Evolutionary conservation across 2,329 filamentous ascomycete species (phyloP), one percentile per base, ranked within the genome.

Genomic region (Paraconiothyrium sp.): DNA sequence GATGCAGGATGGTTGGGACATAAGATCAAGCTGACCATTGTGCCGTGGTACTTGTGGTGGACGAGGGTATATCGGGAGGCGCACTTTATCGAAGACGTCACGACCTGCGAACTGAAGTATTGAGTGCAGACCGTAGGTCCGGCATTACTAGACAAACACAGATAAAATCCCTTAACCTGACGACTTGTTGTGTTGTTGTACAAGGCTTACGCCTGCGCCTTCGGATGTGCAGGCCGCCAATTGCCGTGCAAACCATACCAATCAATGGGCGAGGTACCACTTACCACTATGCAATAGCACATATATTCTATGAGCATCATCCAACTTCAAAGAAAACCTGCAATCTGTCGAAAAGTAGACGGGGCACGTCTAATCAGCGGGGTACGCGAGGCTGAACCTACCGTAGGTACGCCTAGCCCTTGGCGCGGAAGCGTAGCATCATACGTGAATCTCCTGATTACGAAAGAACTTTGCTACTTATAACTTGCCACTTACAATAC

Each of bases 31-130:
- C 81, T 78, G 48, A 78, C 75, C 58, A 65, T 83, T 48, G 75
- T 82, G n/a, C 80, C 81, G 48, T 83, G 80, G 81, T 83, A 79
- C 72, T 63, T 83, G 61, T 83, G 80, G 80, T 82, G 79, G 72
- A 80, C 80, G 30, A 77, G 72, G 57, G 62, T 61, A 1, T 73
- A 77, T 52, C 67, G 80, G 20, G 79, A 82, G 70, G 77, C 76
- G 69, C 80, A 82, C 66, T 83, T 83, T 60, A 70, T 80, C 2
- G 80, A 82, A 70, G 80, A 83, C 72, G 80, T 83, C 11, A 83
- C 80, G 7, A 78, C 62, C 4, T 72, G 75, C 49, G 78, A 80
- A 55, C 67, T 81, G 59, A 71, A 71, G 7, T 81, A 80, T 65
- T 80, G 68, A 69, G 9, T n/a, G n/a, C 39, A n/a, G 14, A 4